A percentile compares a stretch with the other conserved stretches of the same genome.
Conservation (phyloP, 768 basidiomycete genomes). For the Pleurotus salmoneostramineus region DNA sequence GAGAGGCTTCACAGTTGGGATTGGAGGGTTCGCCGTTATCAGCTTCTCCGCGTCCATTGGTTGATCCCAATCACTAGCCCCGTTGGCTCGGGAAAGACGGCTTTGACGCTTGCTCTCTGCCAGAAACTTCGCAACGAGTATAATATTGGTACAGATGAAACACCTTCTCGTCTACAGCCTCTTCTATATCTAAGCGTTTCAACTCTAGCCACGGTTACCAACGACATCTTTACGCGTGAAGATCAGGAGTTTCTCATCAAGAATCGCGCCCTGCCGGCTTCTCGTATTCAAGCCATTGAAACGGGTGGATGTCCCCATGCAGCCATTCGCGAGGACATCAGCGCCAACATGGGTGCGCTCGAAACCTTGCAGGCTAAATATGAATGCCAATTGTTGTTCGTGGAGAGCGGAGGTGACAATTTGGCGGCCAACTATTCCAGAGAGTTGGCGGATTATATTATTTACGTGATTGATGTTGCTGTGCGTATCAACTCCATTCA, state of each 20-base stretch:
- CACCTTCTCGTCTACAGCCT: neutral
- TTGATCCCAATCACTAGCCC: slow-evolving; percentile 48
- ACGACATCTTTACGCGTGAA: slow-evolving; percentile 98
- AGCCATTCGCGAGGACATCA: slow-evolving; percentile 97
- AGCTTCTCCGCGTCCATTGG: neutral
- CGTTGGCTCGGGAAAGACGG: slow-evolving; percentile 98
- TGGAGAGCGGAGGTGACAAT: slow-evolving; percentile 97
- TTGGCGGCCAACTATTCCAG: slow-evolving; percentile 95
- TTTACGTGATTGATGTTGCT: slow-evolving; percentile 87
- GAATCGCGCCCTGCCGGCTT: slow-evolving; percentile 80
- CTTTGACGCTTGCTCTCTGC: slow-evolving; percentile 88
- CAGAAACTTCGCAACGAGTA: slow-evolving; percentile 73
- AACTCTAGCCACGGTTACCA: slow-evolving; percentile 84
- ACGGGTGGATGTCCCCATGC: slow-evolving; percentile 98
- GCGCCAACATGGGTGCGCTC: slow-evolving; percentile 93
- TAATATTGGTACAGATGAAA: slow-evolving; percentile 73
- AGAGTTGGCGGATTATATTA: slow-evolving; percentile 96
- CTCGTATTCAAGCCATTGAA: slow-evolving; percentile 93
- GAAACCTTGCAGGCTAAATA: slow-evolving; percentile 93
- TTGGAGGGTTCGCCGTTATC: slow-evolving; percentile 73
- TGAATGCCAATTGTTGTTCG: slow-evolving; percentile 85
- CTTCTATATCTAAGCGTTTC: slow-evolving; percentile 3
- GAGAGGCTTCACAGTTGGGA: slow-evolving; percentile 95
- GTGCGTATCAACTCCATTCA: slow-evolving; percentile 31
- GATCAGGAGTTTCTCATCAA: slow-evolving; percentile 97